phyloP scores from a whole-genome alignment of 345 rosid species.

The Brassica rapa region DNA sequence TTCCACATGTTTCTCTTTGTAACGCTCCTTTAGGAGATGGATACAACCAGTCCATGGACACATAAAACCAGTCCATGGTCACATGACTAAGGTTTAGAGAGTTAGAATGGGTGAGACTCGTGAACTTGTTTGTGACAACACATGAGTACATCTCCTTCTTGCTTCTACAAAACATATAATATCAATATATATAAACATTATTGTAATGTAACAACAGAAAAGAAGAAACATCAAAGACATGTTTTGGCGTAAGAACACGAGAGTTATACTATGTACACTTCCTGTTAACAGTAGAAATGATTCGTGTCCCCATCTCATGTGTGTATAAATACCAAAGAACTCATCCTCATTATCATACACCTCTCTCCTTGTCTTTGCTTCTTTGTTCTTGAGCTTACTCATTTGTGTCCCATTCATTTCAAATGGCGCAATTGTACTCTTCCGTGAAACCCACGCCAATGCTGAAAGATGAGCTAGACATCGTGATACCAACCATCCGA shows the following conservation, averaged over 20 bases:
- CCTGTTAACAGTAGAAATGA: neutral
- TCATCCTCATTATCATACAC: neutral
- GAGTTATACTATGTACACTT: neutral
- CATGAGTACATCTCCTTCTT: conserved; percentile 11
- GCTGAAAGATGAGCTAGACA: conserved; percentile 39
- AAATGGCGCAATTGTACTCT: conserved; percentile 33
- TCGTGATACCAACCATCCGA: conserved; percentile 42
- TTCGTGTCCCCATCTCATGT: neutral
- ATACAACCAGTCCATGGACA: neutral
- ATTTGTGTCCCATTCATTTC: neutral
- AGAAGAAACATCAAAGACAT: conserved; percentile 20
- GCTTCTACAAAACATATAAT: neutral
- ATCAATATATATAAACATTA: neutral
- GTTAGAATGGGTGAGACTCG: neutral
- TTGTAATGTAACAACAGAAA: neutral
- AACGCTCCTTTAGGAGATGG: neutral
- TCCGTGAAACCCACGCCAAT: conserved; percentile 31
- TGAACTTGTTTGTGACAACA: conserved; percentile 8
- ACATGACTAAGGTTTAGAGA: conserved; percentile 9
- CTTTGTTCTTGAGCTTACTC: neutral
- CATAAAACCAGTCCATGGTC: conserved; percentile 2
- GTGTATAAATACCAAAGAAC: conserved; percentile 15
- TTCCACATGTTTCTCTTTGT: conserved; percentile 7
- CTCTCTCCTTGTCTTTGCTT: conserved; percentile 17
- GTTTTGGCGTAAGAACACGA: conserved; percentile 17